Conservation (phyloP, 2,329 filamentous ascomycete genomes). For the Ceratocystis cubensis region DNA sequence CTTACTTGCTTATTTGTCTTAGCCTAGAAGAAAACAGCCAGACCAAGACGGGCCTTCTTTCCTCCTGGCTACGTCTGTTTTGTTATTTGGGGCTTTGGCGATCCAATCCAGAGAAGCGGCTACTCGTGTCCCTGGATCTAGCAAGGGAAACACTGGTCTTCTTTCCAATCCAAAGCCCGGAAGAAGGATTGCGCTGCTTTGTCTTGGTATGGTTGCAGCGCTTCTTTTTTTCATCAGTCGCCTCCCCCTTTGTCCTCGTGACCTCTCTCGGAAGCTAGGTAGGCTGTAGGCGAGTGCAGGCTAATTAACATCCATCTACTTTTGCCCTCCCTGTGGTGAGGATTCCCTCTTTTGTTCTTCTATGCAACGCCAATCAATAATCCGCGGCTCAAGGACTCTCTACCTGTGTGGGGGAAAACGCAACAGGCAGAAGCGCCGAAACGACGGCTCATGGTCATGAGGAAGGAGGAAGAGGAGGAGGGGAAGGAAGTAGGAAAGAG, state of each 20-base stretch:
- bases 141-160: background rate
- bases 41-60: background rate
- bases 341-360: background rate
- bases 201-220: background rate
- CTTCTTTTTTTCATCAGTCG: background rate
- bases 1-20: background rate
- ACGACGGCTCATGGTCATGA: background rate
- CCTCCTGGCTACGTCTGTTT: background rate
- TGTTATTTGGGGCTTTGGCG: background rate
- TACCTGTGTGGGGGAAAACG: background rate
- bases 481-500: background rate
- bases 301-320: background rate
- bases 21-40: background rate
- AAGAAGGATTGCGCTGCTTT: background rate
- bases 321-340: no score
- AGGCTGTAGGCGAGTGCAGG: background rate
- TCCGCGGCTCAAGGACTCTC: background rate
- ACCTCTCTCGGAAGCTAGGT: background rate
- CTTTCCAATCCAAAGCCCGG: background rate
- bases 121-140: background rate
- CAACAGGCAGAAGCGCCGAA: slow-evolving; percentile 1
- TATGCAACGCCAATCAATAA: background rate
- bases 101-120: slow-evolving; percentile 1
- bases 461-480: background rate
- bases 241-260: background rate